Percentiles rank a stretch among this genome's conserved stretches.
Evolutionary conservation across 805 yeast species (phyloP).

Genomic region (Sungouiozyma intestinalis): DNA sequence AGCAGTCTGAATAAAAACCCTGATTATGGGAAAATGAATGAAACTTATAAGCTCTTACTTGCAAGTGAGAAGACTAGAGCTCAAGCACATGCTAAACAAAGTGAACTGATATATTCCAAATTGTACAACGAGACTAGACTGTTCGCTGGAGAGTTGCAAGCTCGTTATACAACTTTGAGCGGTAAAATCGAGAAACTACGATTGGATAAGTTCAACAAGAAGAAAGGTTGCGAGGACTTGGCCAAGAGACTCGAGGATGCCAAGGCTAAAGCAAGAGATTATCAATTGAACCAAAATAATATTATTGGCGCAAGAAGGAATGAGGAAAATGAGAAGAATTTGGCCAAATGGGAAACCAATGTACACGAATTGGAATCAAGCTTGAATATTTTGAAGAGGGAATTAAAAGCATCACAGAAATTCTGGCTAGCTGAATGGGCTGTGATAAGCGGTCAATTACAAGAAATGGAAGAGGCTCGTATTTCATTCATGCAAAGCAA

Average conservation of each 20-base stretch:
- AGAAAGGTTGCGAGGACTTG: constrained; percentile 22
- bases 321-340: constrained; percentile 21
- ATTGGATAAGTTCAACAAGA: constrained; percentile 20
- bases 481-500: constrained; percentile 21
- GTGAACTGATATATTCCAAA: constrained; percentile 20
- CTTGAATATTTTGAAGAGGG: constrained; percentile 22
- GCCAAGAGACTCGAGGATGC: constrained; percentile 20
- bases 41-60: constrained; percentile 10
- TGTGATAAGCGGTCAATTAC: constrained; percentile 16
- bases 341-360: constrained; percentile 23
- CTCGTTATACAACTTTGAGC: constrained; percentile 20
- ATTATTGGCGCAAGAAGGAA: constrained; percentile 22
- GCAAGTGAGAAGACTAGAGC: constrained; percentile 19
- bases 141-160: constrained; percentile 18
- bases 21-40: constrained; percentile 23
- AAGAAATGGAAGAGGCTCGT: constrained; percentile 24
- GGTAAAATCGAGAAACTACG: constrained; percentile 25
- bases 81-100: constrained; percentile 24
- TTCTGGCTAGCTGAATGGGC: constrained; percentile 29
- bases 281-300: constrained; percentile 23
- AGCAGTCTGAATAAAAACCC: constrained; percentile 15
- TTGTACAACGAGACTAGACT: constrained; percentile 18
- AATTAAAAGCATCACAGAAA: constrained; percentile 24
- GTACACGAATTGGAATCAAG: constrained; percentile 18
- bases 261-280: constrained; percentile 18